Percentiles rank a stretch among this genome's conserved stretches.
Evolutionary conservation across 2,329 filamentous ascomycete species (phyloP).

Genomic region (Aspergillus sp.): DNA sequence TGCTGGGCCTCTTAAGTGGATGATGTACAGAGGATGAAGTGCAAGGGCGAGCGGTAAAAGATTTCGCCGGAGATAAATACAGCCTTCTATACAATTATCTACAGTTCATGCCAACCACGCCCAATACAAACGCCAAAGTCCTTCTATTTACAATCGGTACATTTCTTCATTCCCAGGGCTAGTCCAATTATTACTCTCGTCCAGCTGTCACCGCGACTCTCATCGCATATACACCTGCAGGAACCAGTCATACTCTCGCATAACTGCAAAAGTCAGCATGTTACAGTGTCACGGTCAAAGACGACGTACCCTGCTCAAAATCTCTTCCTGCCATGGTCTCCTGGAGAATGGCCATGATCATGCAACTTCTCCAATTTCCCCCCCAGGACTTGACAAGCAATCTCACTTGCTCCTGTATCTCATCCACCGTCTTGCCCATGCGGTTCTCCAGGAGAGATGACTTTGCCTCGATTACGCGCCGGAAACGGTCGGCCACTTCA

Average conservation of each 20-base stretch:
- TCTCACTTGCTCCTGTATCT: slow-evolving; percentile 29
- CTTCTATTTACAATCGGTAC: too few species aligned
- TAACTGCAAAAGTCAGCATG: slow-evolving; percentile 24
- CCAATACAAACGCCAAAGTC: too few species aligned
- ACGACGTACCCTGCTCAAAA: slow-evolving; percentile 20
- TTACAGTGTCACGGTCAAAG: background rate
- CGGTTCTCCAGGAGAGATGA: slow-evolving; percentile 16
- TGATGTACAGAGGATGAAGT: too few species aligned
- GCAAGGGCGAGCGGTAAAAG: too few species aligned
- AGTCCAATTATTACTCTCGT: background rate
- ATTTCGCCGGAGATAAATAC: too few species aligned
- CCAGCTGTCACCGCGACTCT: background rate
- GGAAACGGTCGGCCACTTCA: slow-evolving; percentile 53
- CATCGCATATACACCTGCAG: slow-evolving; percentile 17
- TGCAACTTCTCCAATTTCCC: slow-evolving; percentile 32
- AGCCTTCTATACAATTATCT: too few species aligned
- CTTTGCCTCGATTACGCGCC: slow-evolving; percentile 56
- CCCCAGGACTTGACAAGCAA: slow-evolving; percentile 26
- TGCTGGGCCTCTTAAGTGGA: too few species aligned
- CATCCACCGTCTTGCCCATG: slow-evolving; percentile 20
- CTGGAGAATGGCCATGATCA: slow-evolving; percentile 31
- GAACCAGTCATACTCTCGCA: slow-evolving; percentile 46
- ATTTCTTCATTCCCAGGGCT: too few species aligned
- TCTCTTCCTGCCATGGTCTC: slow-evolving; percentile 27
- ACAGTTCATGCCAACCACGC: too few species aligned